These are phyloP conservation scores for Flaveria brownii DNA, from an alignment of 129 eudicot species.

Conservation along the genomic window DNA sequence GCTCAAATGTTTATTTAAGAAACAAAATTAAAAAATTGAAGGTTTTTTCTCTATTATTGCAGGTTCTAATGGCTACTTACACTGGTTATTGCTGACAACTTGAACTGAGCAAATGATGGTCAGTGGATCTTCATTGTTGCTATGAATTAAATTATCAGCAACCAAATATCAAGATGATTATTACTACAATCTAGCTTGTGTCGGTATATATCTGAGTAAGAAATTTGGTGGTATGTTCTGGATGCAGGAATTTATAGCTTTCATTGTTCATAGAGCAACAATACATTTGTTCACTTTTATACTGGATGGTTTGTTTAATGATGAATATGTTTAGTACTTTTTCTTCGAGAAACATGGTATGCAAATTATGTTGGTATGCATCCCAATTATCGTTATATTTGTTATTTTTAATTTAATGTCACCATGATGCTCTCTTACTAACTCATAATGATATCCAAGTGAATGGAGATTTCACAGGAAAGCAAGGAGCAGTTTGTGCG, in stretches of 20 bases:
- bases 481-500: too few species aligned
- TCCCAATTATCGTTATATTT: background rate
- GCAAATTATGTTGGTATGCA: background rate
- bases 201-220: background rate
- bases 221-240: conserved; percentile 5
- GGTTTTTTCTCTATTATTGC: background rate
- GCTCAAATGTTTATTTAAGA: background rate
- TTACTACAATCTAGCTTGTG: conserved; percentile 1
- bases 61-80: conserved; percentile 17
- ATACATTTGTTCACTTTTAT: background rate
- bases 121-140: conserved; percentile 3
- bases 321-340: background rate
- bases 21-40: conserved; percentile 2
- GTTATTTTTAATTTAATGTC: background rate
- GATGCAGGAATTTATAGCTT: conserved; percentile 18
- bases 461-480: too few species aligned
- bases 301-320: conserved; percentile 8
- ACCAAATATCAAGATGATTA: background rate
- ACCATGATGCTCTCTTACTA: background rate
- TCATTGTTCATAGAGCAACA: background rate
- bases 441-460: background rate
- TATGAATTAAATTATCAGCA: background rate
- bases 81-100: conserved; percentile 6
- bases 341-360: conserved; percentile 14
- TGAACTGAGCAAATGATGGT: background rate